These are phyloP conservation scores for Rosa multiflora DNA, from an alignment of 306 rosid species.

Conservation along the genomic window DNA sequence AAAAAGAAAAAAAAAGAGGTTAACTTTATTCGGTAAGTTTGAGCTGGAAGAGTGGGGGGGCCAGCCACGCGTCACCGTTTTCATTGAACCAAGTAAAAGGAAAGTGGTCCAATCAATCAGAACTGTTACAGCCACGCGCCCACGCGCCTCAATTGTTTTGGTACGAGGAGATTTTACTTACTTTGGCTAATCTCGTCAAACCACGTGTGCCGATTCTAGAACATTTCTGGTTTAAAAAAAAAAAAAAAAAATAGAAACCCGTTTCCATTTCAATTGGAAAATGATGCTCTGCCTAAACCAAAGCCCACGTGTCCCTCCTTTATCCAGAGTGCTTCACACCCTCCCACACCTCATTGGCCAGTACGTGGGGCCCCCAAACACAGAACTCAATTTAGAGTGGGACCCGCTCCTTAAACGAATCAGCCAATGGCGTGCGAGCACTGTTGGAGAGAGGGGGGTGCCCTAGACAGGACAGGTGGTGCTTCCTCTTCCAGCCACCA, in stretches of 20 bases:
- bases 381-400: not conserved
- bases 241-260: not conserved
- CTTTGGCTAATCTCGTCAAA: constrained; percentile 18
- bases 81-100: not conserved
- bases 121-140: not conserved
- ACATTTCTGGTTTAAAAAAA: constrained; percentile 18
- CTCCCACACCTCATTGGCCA: constrained; percentile 29
- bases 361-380: constrained; percentile 38
- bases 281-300: constrained; percentile 38
- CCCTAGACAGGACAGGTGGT: constrained; percentile 92
- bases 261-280: constrained; percentile 42
- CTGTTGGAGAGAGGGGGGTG: constrained; percentile 29
- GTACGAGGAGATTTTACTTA: constrained; percentile 10
- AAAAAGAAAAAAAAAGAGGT: too few species aligned
- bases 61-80: not conserved
- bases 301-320: constrained; percentile 54
- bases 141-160: not conserved
- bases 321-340: constrained; percentile 32
- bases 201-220: constrained; percentile 51
- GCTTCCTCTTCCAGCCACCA: constrained; percentile 1
- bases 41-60: not conserved
- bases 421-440: constrained; percentile 32
- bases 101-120: not conserved
- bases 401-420: constrained; percentile 18
- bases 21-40: not conserved